Base-by-base conservation (phyloP, 2,329 filamentous ascomycete species). In the Stachybotrys chartarum region DNA sequence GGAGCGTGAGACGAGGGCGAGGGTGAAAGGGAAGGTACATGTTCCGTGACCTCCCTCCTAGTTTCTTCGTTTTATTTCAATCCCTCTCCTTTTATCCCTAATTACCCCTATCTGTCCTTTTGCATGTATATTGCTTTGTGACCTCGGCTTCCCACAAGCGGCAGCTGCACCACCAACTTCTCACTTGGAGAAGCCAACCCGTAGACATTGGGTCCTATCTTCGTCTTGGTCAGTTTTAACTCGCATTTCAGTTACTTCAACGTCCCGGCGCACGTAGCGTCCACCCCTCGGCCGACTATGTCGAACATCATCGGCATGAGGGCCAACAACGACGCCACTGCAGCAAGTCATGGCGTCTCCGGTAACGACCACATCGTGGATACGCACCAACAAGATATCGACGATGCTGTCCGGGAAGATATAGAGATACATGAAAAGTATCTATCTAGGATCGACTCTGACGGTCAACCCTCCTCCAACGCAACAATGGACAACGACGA, bases 321-420 rank as follows among this genome's bases (percentile, higher is more conserved):
- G 59, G 72, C 70, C 62, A 79, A 75, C 63, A 76, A 80, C 63
- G 79, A 81, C 64, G 71, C 68, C 60, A 78, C 78, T 30, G 73
- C 75, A 11, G 74, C 76, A 58, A 68, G 62, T 12, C 67, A 68
- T 16, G 76, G 77, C 51, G 69, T 68, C 44, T 73, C 77, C 5
- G 58, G 63, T 10, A 58, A 66, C 18, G 57, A 57, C 17, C 67
- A 59, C 57, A 62, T 10, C 35, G 35, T 42, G 10, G 35, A 42
- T 14, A 10, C 8, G 8, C 35, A 42, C 35, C 35, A 42, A 14
- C 8, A 47, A 30, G 62, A 68, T 45, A 61, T 64, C 50, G 57
- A 60, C 18, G 64, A 64, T 12, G 59, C 62, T 12, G 56, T 60
- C 45, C 61, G 61, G 10, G 60, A 58, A 73, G 71, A 35, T 72